Conservation (phyloP, 768 basidiomycete species). For the Paxillus ammoniavirescens region DNA sequence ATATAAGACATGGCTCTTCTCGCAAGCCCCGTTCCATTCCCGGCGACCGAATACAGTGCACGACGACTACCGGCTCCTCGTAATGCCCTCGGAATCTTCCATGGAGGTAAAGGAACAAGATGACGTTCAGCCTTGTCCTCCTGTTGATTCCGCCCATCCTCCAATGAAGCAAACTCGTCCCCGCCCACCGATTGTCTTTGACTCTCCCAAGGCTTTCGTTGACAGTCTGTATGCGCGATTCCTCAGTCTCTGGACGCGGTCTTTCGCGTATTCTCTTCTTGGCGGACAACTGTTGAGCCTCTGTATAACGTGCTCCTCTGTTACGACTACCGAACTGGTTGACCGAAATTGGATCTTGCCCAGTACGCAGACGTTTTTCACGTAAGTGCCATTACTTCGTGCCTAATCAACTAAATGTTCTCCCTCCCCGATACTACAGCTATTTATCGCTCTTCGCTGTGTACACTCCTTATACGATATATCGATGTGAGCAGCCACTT, state of each 20-base stretch:
- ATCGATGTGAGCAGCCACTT: slow-evolving; percentile 58
- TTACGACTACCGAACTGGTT: slow-evolving; percentile 77
- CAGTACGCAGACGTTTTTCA: slow-evolving; percentile 77
- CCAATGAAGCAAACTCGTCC: slow-evolving; percentile 12
- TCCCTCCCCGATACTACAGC: slow-evolving; percentile 34
- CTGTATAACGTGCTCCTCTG: slow-evolving; percentile 28
- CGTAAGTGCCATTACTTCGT: slow-evolving; percentile 45
- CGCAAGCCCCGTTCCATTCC: neutral
- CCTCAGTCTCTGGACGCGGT: slow-evolving; percentile 28
- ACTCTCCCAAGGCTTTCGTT: slow-evolving; percentile 18
- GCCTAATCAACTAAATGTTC: neutral
- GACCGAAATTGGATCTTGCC: slow-evolving; percentile 67
- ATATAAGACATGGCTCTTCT: slow-evolving; percentile 19
- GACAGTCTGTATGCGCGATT: slow-evolving; percentile 19
- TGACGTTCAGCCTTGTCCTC: neutral
- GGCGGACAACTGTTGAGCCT: slow-evolving; percentile 28
- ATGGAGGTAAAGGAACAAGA: slow-evolving; percentile 6
- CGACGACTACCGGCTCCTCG: slow-evolving; percentile 24
- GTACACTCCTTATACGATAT: slow-evolving; percentile 89
- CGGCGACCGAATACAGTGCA: slow-evolving; percentile 12
- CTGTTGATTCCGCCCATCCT: neutral
- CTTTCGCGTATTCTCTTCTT: slow-evolving; percentile 26
- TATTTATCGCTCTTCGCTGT: slow-evolving; percentile 70
- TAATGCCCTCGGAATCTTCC: slow-evolving; percentile 3
- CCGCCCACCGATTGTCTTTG: slow-evolving; percentile 17